Base-by-base conservation (phyloP, 2,329 filamentous ascomycete species). In the Sarocladium oryzae region DNA sequence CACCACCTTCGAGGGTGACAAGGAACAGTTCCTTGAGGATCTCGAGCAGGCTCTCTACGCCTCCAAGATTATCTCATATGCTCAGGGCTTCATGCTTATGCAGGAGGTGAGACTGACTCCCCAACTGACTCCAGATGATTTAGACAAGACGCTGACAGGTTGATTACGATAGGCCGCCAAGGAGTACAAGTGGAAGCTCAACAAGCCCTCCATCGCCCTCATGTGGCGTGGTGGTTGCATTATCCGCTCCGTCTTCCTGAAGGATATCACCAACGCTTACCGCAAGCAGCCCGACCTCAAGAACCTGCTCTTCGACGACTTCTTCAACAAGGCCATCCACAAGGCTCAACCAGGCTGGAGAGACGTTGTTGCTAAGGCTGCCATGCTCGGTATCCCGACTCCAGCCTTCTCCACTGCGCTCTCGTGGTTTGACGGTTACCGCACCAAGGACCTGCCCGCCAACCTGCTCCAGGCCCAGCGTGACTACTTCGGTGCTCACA, bases 161-260 rank as follows among this genome's bases (percentile, higher is more conserved):
- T 21, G 30, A 53, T 15, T 8, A 48, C 21, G 11, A 32, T 61
- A 93, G 88, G 92, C 93, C 62, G 93, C 92, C 73, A 90, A 86
- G 74, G 89, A 97, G 73, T 99, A 95, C 78, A 74, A 76, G 63
- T 99, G 93, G 93, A 96, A 96, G 83, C 86, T 99, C 63, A 96
- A 99, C 87, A 97, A 97, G 87, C 93, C 93, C 59, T 96, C 95
- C 64, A 99, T 99, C 67, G 93, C 93, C 63, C 87, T 99, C 69
- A 99, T 99, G 93, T 99, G 93, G 93, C 89, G 93, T 71, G 93
- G 93, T 77, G 93, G 93, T 63, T 99, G 93, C 83, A 99, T 99
- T 66, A 99, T 99, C 77, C 92, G 93, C 73, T 97, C 93, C 60
- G 93, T 99, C 68, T 99, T 99, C 89, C 79, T 99, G 60, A 97